Conservation (phyloP, 768 basidiomycete genomes). For the Suillus sp. region DNA sequence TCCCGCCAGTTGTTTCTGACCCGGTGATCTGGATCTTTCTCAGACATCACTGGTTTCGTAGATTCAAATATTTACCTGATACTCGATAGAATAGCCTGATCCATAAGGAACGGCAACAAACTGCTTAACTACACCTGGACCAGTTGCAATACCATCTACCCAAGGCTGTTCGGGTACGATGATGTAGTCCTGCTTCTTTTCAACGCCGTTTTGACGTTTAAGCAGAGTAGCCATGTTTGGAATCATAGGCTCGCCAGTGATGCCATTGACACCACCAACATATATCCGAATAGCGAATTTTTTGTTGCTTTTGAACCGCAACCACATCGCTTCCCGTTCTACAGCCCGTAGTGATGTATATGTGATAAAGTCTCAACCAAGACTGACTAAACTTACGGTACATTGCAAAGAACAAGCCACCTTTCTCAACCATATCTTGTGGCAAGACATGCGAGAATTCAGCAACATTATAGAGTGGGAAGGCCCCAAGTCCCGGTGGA, state of each 20-base stretch:
- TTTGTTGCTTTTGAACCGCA: conserved; percentile 19
- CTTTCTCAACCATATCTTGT: conserved; percentile 21
- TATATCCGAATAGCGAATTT: conserved; percentile 30
- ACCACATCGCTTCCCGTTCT: conserved; percentile 35
- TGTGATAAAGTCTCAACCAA: not conserved
- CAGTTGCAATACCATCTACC: conserved; percentile 27
- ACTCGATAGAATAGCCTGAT: conserved; percentile 25
- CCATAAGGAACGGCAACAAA: conserved; percentile 29
- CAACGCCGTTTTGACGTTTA: not conserved
- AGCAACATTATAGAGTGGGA: conserved; percentile 21
- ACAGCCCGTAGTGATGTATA: conserved; percentile 25
- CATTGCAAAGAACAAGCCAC: conserved; percentile 29
- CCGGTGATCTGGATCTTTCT: not conserved
- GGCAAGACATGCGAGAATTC: conserved; percentile 21
- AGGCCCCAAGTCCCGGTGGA: not conserved
- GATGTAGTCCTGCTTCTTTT: conserved; percentile 29
- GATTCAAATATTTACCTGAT: conserved; percentile 15
- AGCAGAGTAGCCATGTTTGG: conserved; percentile 3
- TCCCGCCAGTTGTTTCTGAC: conserved; percentile 16
- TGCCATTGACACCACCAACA: conserved; percentile 32
- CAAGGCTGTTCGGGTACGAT: not conserved
- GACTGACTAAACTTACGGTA: conserved; percentile 8
- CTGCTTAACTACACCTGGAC: conserved; percentile 20
- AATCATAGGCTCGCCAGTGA: conserved; percentile 23
- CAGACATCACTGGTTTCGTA: not conserved